Conservation (phyloP, 2,329 filamentous ascomycete species). For the Paraphoma sp. region DNA sequence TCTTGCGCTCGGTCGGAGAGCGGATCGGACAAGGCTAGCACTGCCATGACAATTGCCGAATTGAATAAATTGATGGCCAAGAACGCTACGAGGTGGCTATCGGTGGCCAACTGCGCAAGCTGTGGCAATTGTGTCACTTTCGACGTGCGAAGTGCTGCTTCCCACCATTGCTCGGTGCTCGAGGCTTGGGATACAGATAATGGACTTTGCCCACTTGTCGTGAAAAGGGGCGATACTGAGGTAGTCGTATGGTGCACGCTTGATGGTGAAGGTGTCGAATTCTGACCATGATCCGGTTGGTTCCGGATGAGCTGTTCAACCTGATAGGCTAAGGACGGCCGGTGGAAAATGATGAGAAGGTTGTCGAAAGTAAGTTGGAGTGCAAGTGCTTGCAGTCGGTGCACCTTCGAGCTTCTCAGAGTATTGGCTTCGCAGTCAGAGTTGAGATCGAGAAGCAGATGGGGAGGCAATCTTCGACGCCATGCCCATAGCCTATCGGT, state of each 20-base stretch:
- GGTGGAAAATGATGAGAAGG: slow-evolving; percentile 51
- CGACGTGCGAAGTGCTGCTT: slow-evolving; percentile 51
- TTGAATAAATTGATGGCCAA: slow-evolving; percentile 56
- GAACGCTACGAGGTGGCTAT: slow-evolving; percentile 54
- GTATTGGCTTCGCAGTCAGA: slow-evolving; percentile 22
- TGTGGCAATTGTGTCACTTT: slow-evolving; percentile 42
- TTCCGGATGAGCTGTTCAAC: slow-evolving; percentile 36
- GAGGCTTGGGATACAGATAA: slow-evolving; percentile 16
- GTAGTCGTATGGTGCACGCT: slow-evolving; percentile 1
- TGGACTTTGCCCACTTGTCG: slow-evolving; percentile 5
- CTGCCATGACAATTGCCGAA: slow-evolving; percentile 52
- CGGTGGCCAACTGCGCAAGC: slow-evolving; percentile 47
- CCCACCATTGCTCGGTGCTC: slow-evolving; percentile 43
- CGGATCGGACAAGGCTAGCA: slow-evolving; percentile 52
- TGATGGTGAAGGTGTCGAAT: slow-evolving; percentile 7
- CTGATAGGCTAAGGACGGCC: slow-evolving; percentile 50
- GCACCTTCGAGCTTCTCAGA: slow-evolving; percentile 14
- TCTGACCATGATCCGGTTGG: slow-evolving; percentile 11
- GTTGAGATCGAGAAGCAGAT: slow-evolving; percentile 26
- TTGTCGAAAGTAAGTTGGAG: slow-evolving; percentile 55
- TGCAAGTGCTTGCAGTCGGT: slow-evolving; percentile 49
- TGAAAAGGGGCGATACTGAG: slow-evolving; percentile 6
- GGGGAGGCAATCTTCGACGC: slow-evolving; percentile 27
- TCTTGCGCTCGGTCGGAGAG: slow-evolving; percentile 53
- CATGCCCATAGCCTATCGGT: slow-evolving; percentile 28